Evolutionary conservation across 164 flowering plant genomes (phyloP), one percentile per base, ranked within the genome.

Genomic region (Nymphaea thermarum): DNA sequence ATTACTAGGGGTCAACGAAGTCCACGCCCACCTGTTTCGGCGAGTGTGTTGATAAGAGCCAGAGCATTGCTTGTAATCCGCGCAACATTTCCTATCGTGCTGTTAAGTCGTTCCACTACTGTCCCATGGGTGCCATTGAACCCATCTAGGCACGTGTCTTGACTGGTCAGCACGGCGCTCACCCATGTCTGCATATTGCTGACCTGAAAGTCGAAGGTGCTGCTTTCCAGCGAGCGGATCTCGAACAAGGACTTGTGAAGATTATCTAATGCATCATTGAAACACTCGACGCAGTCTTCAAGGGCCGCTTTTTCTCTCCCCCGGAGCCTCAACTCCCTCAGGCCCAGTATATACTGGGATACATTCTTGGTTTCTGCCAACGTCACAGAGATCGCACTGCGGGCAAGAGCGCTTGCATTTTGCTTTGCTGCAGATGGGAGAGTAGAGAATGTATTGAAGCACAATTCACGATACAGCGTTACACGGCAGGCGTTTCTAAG

Each of bases 101-200:
- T 73, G 3, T 41, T 71, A 17, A 87, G 44, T 73, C 36, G 0
- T 53, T 17, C 73, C 7, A 73, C 73, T 7, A 62, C 66, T 16
- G 42, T 71, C 53, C 80, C 79, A 17, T 60, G 67, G 8, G 42
- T 66, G 11, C 71, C 86, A 3, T 74, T 77, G 42, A 90, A 86
- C 5, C 95, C 96, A 66, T 90, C 91, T 68, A 83, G 51, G 78
- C 98, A 92, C 47, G 95, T 90, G 47, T 83, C 88, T 59, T 81
- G 81, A 42, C 83, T 77, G 0, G 91, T 90, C 3, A 90, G 80
- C 0, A 87, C 87, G 3, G 93, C 82, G 67, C 98, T 90, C 65
- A 85, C 64, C 93, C 94, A 92, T 0, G 98, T 90, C 25, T 68
- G 73, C 16, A 90, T 72, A 45, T 92, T 85, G 5, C 68, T 76